Percentiles rank a stretch among this genome's conserved stretches.
Conservation (phyloP, 2,329 filamentous ascomycete genomes). For the Biscogniauxia marginata region DNA sequence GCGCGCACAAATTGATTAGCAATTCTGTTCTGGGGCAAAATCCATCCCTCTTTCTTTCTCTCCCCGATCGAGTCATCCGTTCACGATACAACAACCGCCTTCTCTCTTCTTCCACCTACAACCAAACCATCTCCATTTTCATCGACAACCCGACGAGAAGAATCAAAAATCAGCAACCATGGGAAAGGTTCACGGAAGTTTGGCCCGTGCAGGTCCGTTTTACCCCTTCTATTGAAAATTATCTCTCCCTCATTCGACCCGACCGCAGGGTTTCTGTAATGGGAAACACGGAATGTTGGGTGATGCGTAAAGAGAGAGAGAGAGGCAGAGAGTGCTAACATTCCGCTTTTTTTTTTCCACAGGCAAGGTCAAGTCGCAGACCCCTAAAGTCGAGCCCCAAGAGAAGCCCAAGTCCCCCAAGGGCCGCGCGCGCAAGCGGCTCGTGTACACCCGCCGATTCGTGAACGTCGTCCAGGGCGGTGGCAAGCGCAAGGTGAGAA, state of each 20-base stretch:
- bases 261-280: too few relatives aligned
- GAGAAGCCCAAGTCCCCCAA: constrained; percentile 98
- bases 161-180: constrained; percentile 29
- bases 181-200: constrained; percentile 38
- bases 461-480: constrained; percentile 97
- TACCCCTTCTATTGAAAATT: too few relatives aligned
- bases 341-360: constrained; percentile 19
- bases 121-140: not conserved
- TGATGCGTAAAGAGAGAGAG: constrained; percentile 10
- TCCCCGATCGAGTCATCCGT: not conserved
- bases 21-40: not conserved
- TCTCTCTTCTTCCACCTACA: not conserved
- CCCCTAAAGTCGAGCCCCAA: constrained; percentile 62
- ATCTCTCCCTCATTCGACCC: not conserved
- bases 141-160: constrained; percentile 16
- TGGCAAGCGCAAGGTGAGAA: constrained; percentile 98
- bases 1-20: not conserved
- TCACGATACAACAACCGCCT: not conserved
- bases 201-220: not conserved
- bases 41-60: not conserved
- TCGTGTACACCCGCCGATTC: constrained; percentile 95
- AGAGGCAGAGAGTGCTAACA: constrained; percentile 8
- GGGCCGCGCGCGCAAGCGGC: constrained; percentile 95
- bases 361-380: constrained; percentile 98
- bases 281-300: constrained; percentile 6